Evolutionary conservation across 2,329 filamentous ascomycete genomes (phyloP), one percentile per base, ranked within the genome.

Genomic region (Akanthomyces uredinophilus): DNA sequence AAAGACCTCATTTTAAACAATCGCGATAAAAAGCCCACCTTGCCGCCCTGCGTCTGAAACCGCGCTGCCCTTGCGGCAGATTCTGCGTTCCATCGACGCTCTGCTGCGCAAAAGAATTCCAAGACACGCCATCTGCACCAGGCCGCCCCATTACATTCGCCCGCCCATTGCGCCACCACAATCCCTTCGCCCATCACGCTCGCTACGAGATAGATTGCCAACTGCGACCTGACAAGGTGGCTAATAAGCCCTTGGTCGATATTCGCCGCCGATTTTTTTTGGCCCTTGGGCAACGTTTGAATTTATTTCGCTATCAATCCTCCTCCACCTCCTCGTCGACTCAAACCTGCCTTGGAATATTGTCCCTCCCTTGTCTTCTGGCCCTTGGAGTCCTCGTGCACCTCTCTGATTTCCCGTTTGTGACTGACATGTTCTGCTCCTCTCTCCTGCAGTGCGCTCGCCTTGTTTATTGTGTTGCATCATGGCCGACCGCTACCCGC

Each of bases 391-490:
- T 39, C 39, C 39, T 39, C 37, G 32, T 20, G 27, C 46, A 24
- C n/a, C 37, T 44, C 39, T 35, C 18, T 39, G 39, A 10, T 37
- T 20, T 44, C 27, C 24, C 49, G 56, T n/a, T 29, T 37, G n/a
- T 60, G 39, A 53, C 27, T 60, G 58, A 60, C 49, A 60, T 60
- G 58, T 49, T 52, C 58, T 37, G 35, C n/a, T 37, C 24, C 32
- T 39, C 29, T 43, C 13, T 27, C 20, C 39, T 27, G 11, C 37
- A 53, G 39, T 20, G 24, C 49, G 27, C 24, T 46, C 20, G 39
- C 8, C n/a, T 47, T 53, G 27, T 29, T 39, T 20, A 46, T 16
- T n/a, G 14, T 39, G 39, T 32, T 44, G 27, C 58, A 10, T 50
- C 49, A 60, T 60, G 58, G 58, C 39, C 41, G 58, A 53, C n/a